Evolutionary conservation across 2,329 filamentous ascomycete species (phyloP).

Genomic region (Arthroderma sp.): DNA sequence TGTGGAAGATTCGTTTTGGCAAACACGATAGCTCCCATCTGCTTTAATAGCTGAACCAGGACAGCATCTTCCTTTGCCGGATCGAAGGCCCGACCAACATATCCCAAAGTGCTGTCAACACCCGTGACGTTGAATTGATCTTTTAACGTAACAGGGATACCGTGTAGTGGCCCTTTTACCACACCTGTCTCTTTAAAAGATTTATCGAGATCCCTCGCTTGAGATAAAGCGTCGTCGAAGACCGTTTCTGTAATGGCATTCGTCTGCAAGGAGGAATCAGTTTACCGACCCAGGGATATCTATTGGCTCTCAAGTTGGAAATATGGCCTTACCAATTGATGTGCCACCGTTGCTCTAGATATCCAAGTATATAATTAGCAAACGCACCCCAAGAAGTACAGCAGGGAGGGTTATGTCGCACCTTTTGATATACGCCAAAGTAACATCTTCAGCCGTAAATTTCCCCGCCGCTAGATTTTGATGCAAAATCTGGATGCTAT

Average conservation of each 20-base stretch:
- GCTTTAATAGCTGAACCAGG: conserved; percentile 41
- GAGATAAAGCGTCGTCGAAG: conserved; percentile 15
- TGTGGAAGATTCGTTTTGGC: conserved; percentile 39
- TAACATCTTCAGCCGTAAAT: conserved; percentile 14
- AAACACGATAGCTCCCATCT: conserved; percentile 41
- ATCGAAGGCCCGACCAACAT: conserved; percentile 9
- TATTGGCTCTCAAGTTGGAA: too few species aligned
- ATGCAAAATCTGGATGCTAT: conserved; percentile 4
- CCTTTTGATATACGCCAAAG: conserved; percentile 15
- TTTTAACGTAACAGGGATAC: conserved; percentile 18
- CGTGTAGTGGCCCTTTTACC: conserved; percentile 20
- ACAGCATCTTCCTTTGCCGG: conserved; percentile 19
- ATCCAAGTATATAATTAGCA: background rate
- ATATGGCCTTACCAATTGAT: conserved; percentile 13
- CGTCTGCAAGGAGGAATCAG: too few species aligned
- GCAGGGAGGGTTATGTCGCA: background rate
- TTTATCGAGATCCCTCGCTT: conserved; percentile 15
- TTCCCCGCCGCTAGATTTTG: conserved; percentile 3
- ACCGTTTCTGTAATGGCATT: conserved; percentile 10
- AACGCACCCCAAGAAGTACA: too few species aligned
- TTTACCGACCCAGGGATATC: too few species aligned
- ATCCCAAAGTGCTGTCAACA: conserved; percentile 10
- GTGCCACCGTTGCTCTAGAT: conserved; percentile 15
- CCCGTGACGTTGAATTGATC: conserved; percentile 15
- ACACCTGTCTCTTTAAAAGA: conserved; percentile 29